phyloP scores from a whole-genome alignment of 2,329 filamentous ascomycete species.

The Alternaria sp. region DNA sequence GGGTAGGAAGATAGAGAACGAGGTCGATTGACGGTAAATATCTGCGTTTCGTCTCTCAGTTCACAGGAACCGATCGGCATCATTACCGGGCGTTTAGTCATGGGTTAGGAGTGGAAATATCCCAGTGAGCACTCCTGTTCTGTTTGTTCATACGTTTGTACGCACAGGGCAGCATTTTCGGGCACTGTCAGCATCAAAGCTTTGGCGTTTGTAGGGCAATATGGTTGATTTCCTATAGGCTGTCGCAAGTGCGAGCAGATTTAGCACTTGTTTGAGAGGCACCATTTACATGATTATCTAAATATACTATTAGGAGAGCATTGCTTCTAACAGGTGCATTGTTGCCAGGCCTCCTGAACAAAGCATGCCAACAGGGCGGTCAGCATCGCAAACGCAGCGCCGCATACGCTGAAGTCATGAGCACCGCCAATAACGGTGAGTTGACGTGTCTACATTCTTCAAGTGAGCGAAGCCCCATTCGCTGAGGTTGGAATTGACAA shows the following conservation, averaged over 20 bases:
- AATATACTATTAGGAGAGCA: conserved; percentile 3
- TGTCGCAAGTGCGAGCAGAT: conserved; percentile 1
- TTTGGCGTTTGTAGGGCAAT: conserved; percentile 24
- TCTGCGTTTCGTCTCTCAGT: not conserved
- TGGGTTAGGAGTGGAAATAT: conserved; percentile 20
- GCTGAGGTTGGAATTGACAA: conserved; percentile 3
- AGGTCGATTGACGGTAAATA: conserved; percentile 9
- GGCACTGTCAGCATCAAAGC: conserved; percentile 26
- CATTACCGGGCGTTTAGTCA: conserved; percentile 26
- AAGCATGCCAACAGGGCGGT: conserved; percentile 5
- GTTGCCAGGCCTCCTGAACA: not conserved
- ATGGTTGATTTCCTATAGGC: not conserved
- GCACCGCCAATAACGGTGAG: not conserved
- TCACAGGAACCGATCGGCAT: conserved; percentile 5
- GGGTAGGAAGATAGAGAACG: conserved; percentile 45
- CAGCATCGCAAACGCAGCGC: not conserved
- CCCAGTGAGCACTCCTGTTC: conserved; percentile 25
- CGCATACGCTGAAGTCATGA: not conserved
- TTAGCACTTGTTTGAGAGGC: not conserved
- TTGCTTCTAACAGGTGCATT: not conserved
- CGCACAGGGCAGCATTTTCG: conserved; percentile 30
- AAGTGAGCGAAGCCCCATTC: not conserved
- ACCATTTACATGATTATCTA: not conserved
- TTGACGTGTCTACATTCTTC: not conserved
- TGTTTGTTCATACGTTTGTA: conserved; percentile 27